Evolutionary conservation across 352 stramenopile species (phyloP), one percentile per base, ranked within the genome.

Genomic region (Pythium brassicae): DNA sequence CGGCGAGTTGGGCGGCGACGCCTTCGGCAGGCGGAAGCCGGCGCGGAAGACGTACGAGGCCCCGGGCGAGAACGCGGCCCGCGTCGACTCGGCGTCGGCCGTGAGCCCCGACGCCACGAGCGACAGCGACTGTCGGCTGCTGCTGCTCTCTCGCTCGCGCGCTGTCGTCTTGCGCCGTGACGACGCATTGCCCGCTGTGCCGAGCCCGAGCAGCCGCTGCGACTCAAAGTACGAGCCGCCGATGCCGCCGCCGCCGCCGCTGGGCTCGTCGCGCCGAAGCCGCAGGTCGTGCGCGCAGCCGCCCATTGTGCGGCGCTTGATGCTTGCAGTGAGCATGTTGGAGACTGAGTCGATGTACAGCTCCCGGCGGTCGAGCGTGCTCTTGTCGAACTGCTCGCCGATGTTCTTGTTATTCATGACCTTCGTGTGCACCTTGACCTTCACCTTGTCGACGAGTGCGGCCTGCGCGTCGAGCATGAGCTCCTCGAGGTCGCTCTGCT

Each of bases 401-500:
- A 87, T 91, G 64, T 94, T 92, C 60, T 94, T 94, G 73, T 94
- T 94, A 59, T 94, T 89, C 75, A 89, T 89, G 71, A 94, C 87
- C 74, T 94, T 94, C 46, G 78, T 86, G 57, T 83, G 69, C 40
- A 94, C 78, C 45, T 91, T 89, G 1, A 75, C 60, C 27, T 84
- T 72, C 40, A 94, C 63, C 62, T 91, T 92, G 35, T 94, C 83
- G 26, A 89, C 63, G 37, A 94, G 79, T 15, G 40, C 62, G 0
- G 25, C 47, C 42, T 94, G 83, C 23, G 72, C 55, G 11, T 84
- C 62, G n/a, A 94, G 43, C 80, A 94, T 94, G 26, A 83, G 59
- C 37, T 86, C 66, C 20, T 83, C 71, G 55, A 83, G 65, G 25
- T 71, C 65, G 55, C 61, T 45, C 39, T 83, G 74, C 53, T 55